Evolutionary conservation across 495 filamentous ascomycete genomes (phyloP).

Genomic region (Tetracladium setigerum): DNA sequence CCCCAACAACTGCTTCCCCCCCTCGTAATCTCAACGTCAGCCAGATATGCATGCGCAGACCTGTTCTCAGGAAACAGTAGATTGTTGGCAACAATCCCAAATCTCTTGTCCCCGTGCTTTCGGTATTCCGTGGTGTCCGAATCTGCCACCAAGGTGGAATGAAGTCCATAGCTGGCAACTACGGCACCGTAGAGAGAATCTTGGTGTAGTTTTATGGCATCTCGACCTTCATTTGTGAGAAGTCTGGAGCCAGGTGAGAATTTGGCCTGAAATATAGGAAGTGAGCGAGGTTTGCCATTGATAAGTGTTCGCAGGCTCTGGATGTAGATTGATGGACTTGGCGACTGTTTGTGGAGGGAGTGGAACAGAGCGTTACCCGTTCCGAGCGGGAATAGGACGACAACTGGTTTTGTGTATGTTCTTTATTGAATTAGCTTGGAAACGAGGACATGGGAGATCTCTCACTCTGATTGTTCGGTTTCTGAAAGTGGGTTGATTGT

Average conservation of each 20-base stretch:
- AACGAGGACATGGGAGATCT: background rate
- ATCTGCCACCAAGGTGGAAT: constrained; percentile 80
- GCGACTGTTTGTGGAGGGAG: constrained; percentile 42
- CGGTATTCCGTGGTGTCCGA: constrained; percentile 76
- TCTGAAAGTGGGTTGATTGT: constrained; percentile 56
- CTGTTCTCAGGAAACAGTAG: constrained; percentile 53
- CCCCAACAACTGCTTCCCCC: constrained; percentile 23
- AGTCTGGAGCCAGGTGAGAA: constrained; percentile 63
- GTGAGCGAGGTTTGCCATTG: constrained; percentile 32
- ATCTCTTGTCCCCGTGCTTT: constrained; percentile 63
- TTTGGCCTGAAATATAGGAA: constrained; percentile 48
- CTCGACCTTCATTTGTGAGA: constrained; percentile 31
- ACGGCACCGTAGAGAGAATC: constrained; percentile 61
- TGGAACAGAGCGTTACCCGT: constrained; percentile 86
- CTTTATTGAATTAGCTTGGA: background rate
- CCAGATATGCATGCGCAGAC: constrained; percentile 60
- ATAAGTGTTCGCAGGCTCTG: constrained; percentile 51
- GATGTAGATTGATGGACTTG: constrained; percentile 16
- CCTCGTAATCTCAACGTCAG: constrained; percentile 34
- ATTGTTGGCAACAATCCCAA: constrained; percentile 74
- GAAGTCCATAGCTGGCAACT: constrained; percentile 81
- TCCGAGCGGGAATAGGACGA: constrained; percentile 68
- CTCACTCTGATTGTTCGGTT: constrained; percentile 8
- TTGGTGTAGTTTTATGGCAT: constrained; percentile 18
- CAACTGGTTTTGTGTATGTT: constrained; percentile 36